Evolutionary conservation across 2,329 filamentous ascomycete genomes (phyloP).

Genomic region (Phialophora expanda): DNA sequence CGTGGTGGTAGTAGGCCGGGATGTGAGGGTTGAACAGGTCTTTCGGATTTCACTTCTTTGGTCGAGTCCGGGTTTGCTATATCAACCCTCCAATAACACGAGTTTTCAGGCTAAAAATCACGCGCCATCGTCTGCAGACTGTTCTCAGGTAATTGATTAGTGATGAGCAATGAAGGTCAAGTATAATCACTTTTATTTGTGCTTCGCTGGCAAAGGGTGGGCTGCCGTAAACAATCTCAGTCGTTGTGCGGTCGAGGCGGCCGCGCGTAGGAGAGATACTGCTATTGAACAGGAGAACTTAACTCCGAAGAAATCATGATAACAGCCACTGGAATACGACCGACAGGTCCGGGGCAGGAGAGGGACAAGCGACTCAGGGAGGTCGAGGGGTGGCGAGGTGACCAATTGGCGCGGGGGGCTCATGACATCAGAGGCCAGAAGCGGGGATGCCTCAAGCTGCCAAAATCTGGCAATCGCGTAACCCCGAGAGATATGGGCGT

Average conservation of each 20-base stretch:
- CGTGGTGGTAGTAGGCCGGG: not conserved
- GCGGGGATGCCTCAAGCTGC: not conserved
- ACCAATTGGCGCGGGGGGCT: not conserved
- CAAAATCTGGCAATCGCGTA: not conserved
- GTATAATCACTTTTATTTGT: not conserved
- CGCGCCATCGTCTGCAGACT: not conserved
- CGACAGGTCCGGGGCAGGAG: not conserved
- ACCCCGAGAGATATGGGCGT: slow-evolving; percentile 1
- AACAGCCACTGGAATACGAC: no score
- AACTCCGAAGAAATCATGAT: not conserved
- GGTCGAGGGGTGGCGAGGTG: not conserved
- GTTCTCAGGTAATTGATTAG: not conserved
- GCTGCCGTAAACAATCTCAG: not conserved
- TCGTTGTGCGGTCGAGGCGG: slow-evolving; percentile 9
- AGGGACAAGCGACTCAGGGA: not conserved
- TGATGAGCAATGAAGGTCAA: not conserved
- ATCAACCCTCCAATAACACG: no score
- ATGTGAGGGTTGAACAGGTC: not conserved
- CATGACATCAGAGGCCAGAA: not conserved
- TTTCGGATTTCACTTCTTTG: not conserved
- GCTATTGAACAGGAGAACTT: not conserved
- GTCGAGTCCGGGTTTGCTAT: not conserved
- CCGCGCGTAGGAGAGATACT: not conserved
- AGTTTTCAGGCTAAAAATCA: no score
- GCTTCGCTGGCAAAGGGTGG: not conserved